Base-by-base conservation (phyloP, 768 basidiomycete genomes). In the Mycena kentingensis region DNA sequence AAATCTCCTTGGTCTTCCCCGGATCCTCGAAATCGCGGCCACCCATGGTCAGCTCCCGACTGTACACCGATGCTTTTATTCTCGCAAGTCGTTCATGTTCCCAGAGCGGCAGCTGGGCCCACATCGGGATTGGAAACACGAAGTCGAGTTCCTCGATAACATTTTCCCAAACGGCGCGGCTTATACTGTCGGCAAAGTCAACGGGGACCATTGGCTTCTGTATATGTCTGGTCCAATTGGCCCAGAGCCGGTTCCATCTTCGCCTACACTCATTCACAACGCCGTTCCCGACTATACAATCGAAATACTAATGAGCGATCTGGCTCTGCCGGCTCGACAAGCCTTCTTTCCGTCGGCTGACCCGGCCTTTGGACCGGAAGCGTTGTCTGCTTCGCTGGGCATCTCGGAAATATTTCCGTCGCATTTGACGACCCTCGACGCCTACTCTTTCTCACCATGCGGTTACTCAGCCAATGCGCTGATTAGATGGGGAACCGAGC, bases 21-120 rank as follows among this genome's bases (percentile, higher is more conserved):
- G 93, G 52, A 96, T 99, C 63, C 89, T 99, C 54, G 87, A 93
- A 63, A 96, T 98, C 65, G 97, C 97, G 2, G 77, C 82, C 29
- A 73, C 77, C 6, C 73, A 87, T 32, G 88, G 87, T 11, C 77
- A 80, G 44, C 71, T 93, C 54, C 75, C 75, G 22, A 77, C 80
- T 28, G 91, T 98, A 27, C 83, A 93, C 70, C 84, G 93, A 55
- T 93, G 90, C 71, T 99, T 98, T 77, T 99, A 98, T 75, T 97
- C 94, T 35, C 87, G 96, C 61, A 99, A 98, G 73, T 88, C 90
- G 6, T 99, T 98, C 82, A 98, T 98, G 90, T 99, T 98, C 71
- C 97, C 97, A 7, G 97, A 99, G 69, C 84, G 90, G 21, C 97
- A 99, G 67, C 74, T 75, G 19, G 95, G 93, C 3, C 95, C 94